Percentiles rank a stretch among this genome's conserved stretches.
These are phyloP conservation scores for Bryopsis sp. DNA, from an alignment of 139 green algal genomes.

Conservation along the genomic window DNA sequence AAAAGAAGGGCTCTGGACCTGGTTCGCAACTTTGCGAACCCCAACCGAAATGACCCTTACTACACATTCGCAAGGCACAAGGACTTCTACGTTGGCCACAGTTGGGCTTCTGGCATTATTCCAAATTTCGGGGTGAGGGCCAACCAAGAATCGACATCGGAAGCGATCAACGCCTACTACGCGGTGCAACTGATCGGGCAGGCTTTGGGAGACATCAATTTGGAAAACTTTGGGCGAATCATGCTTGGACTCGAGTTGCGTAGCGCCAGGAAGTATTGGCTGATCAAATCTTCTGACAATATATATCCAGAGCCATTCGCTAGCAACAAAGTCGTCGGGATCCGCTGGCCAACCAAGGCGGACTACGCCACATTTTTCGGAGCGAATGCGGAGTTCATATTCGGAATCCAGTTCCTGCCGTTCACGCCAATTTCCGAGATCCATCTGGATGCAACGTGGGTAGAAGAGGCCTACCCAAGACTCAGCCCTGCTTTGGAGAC, in stretches of 20 bases:
- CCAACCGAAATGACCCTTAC: constrained; percentile 18
- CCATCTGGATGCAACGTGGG: neutral
- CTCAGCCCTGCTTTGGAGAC: neutral
- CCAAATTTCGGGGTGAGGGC: constrained; percentile 25
- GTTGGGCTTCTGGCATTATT: constrained; percentile 30
- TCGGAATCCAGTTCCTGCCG: constrained; percentile 30
- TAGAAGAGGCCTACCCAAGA: neutral
- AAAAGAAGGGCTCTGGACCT: constrained; percentile 14
- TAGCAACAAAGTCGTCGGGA: constrained; percentile 27
- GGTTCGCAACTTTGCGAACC: constrained; percentile 29
- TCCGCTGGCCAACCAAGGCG: constrained; percentile 37
- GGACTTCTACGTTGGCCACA: constrained; percentile 35
- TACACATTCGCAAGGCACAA: constrained; percentile 31
- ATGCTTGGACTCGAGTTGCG: constrained; percentile 25
- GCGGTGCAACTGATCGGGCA: constrained; percentile 27
- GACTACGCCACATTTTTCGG: constrained; percentile 38
- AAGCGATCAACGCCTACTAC: constrained; percentile 41
- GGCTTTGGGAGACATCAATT: constrained; percentile 18
- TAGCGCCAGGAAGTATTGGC: constrained; percentile 27
- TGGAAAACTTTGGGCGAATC: constrained; percentile 25
- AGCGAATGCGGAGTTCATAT: constrained; percentile 22
- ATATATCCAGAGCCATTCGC: constrained; percentile 26
- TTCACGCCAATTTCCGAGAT: neutral
- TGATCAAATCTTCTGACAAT: constrained; percentile 18
- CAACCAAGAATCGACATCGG: constrained; percentile 38